Conservation (phyloP, 176 grass and related monocot genomes). For the Aegilops tauschii region DNA sequence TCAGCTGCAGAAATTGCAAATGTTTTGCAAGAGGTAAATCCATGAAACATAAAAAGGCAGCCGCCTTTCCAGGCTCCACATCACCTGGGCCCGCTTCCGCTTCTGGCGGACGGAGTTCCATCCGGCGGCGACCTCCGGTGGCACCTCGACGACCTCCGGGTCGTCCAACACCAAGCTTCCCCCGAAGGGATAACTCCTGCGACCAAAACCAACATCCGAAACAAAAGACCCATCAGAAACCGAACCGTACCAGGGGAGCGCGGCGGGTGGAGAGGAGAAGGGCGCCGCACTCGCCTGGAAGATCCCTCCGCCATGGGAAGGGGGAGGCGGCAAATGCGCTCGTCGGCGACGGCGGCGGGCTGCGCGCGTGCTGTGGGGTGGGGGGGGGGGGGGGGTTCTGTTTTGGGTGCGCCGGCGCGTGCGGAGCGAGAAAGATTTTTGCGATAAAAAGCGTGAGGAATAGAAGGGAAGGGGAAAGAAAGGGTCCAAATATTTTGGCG, state of each 20-base stretch:
- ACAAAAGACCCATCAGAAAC: not conserved
- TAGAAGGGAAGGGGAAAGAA: not conserved
- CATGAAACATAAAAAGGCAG: not conserved
- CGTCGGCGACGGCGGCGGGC: not conserved
- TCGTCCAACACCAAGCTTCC: slow-evolving; percentile 22
- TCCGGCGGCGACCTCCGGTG: slow-evolving; percentile 13
- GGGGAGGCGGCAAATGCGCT: slow-evolving; percentile 29
- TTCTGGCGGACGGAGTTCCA: slow-evolving; percentile 47
- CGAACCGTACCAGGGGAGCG: not conserved
- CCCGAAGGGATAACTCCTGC: slow-evolving; percentile 10
- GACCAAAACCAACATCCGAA: not conserved
- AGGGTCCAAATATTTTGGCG: slow-evolving; percentile 20
- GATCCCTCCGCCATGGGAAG: slow-evolving; percentile 26
- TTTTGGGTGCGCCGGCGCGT: not conserved
- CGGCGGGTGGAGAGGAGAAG: not conserved
- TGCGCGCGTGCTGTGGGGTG: not conserved
- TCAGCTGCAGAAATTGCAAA: slow-evolving; percentile 16
- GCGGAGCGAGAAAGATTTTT: slow-evolving; percentile 3
- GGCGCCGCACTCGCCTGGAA: slow-evolving; percentile 21
- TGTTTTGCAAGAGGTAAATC: not conserved
- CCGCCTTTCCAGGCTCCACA: not conserved
- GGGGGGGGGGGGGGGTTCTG: not conserved
- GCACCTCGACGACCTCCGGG: slow-evolving; percentile 47
- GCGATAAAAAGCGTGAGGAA: not conserved
- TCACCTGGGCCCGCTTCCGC: slow-evolving; percentile 50